Conservation (phyloP, 371 early-diverging fungal species). For the Mortierella sp. region DNA sequence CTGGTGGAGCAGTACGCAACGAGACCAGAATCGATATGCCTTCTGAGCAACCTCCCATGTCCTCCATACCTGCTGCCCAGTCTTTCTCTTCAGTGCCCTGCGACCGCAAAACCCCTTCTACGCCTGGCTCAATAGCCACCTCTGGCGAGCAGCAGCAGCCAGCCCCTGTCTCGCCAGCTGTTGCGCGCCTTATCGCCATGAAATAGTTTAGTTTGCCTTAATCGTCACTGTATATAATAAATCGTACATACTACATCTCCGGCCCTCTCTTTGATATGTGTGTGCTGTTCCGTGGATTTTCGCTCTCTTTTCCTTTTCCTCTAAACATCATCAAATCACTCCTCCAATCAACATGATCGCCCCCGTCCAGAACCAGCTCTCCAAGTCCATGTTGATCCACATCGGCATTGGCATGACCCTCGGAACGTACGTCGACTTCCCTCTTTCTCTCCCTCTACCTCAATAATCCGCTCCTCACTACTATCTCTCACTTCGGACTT, state of each 20-base stretch:
- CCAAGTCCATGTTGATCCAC: conserved; percentile 52
- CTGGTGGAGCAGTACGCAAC: conserved; percentile 29
- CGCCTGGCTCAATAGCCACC: conserved; percentile 8
- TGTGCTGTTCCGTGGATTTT: conserved; percentile 11
- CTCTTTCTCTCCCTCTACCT: neutral
- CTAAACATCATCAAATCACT: conserved; percentile 1
- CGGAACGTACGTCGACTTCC: conserved; percentile 40
- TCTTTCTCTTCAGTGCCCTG: conserved; percentile 15
- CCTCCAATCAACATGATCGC: conserved; percentile 35
- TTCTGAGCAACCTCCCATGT: conserved; percentile 5
- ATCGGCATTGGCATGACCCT: conserved; percentile 38
- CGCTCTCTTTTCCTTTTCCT: conserved; percentile 1
- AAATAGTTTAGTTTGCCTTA: neutral
- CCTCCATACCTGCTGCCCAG: conserved; percentile 13
- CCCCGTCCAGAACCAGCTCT: conserved; percentile 49
- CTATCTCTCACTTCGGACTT: neutral
- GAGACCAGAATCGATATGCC: conserved; percentile 38
- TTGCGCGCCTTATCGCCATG: conserved; percentile 33
- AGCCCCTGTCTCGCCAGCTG: conserved; percentile 30
- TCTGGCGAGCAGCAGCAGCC: neutral
- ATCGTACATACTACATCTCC: neutral
- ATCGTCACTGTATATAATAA: neutral
- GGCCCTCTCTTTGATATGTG: neutral
- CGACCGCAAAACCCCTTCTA: neutral
- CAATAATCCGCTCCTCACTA: neutral